Evolutionary conservation across 345 rosid species (phyloP).

Genomic region (Corymbia maculata): DNA sequence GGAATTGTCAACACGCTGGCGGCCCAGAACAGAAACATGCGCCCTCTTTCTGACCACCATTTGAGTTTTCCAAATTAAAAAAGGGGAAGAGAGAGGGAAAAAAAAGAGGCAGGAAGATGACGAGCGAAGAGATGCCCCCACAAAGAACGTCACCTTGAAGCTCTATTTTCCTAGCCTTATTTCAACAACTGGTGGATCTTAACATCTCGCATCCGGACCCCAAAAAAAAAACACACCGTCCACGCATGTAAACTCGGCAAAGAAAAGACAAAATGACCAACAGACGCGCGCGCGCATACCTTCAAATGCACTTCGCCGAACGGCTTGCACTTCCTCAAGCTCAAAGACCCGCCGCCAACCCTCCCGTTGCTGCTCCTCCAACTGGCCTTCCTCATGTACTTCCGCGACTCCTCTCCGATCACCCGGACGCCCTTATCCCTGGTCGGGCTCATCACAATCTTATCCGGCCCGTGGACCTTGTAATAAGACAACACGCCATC

Average conservation of each 20-base stretch:
- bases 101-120: background rate
- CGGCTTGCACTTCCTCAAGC: slow-evolving; percentile 49
- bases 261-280: background rate
- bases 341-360: background rate
- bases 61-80: background rate
- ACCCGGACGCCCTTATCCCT: slow-evolving; percentile 57
- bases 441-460: slow-evolving; percentile 59
- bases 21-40: background rate
- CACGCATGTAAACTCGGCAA: background rate
- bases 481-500: slow-evolving; percentile 84
- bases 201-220: background rate
- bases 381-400: slow-evolving; percentile 67
- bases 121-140: background rate
- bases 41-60: background rate
- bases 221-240: background rate
- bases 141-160: background rate
- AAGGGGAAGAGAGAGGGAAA: background rate
- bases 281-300: slow-evolving; percentile 22
- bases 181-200: background rate
- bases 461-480: slow-evolving; percentile 91
- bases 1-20: background rate
- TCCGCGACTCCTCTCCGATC: slow-evolving; percentile 80
- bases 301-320: slow-evolving; percentile 91
- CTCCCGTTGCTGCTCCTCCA: slow-evolving; percentile 33
- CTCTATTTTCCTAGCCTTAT: background rate